Evolutionary conservation across 2,329 filamentous ascomycete species (phyloP), one percentile per base, ranked within the genome.

Genomic region (Huntiella moniliformis): DNA sequence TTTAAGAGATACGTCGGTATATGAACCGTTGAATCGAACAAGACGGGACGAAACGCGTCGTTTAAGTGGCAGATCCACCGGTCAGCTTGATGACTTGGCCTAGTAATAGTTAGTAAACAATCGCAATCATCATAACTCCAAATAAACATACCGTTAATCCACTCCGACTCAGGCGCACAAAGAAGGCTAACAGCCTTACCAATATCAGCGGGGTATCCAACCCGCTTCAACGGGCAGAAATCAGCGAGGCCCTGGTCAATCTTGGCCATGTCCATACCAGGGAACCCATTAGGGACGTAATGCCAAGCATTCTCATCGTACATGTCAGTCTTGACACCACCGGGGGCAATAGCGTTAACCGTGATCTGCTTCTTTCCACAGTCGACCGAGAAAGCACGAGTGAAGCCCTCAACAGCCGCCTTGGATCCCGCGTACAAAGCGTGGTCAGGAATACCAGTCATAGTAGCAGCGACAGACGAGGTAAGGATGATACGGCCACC

Each of bases 251-350:
- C 67, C 43, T 61, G 55, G 57, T 74, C 70, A 53, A 77, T 75
- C 45, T 63, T 65, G 43, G 69, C 65, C 51, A 62, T 66, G 44
- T 58, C 60, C 67, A 69, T 68, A 52, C 63, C 65, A 54, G 67
- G 63, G 54, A 63, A 62, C 46, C 68, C 71, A 49, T 70, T 70
- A 10, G 73, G 73, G 15, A 72, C 71, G 58, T 77, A 77, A 56
- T 74, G 71, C 73, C 74, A 78, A 17, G 74, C 69, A 59, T 79
- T 79, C 60, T 74, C 69, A 51, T 77, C 68, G 64, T 79, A 85
- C 80, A 85, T 85, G 60, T 85, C 81, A 38, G 69, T 77, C 69
- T 82, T 79, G 64, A 82, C 77, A 38, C 78, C 78, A 47, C 78
- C 78, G 1, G 79, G 79, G 2, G 79, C 79, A 40, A 82, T 76